A percentile compares a stretch with the other conserved stretches of the same genome.
These are phyloP conservation scores for Yamadazyma spencermartinsiae DNA, from an alignment of 1,139 yeast species.

Conservation along the genomic window DNA sequence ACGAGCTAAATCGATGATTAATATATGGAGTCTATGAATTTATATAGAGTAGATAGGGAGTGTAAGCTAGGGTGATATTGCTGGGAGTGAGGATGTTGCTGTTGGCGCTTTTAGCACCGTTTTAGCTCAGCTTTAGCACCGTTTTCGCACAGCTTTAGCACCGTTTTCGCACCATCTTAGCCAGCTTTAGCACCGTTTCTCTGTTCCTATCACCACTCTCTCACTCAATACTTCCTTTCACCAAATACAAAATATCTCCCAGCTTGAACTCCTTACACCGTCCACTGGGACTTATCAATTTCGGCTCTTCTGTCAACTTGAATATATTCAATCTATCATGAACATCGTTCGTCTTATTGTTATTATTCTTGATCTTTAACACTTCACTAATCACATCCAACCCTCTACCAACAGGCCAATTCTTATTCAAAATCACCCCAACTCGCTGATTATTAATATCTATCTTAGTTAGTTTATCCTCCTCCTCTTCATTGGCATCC, in stretches of 20 bases:
- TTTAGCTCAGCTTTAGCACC: too few species aligned
- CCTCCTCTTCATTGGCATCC: slow-evolving; percentile 34
- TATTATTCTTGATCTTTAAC: slow-evolving; percentile 55
- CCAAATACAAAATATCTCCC: slow-evolving; percentile 47
- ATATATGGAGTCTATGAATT: too few species aligned
- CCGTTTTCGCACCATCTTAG: too few species aligned
- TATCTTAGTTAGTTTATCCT: slow-evolving; percentile 23
- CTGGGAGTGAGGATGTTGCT: too few species aligned
- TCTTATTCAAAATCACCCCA: slow-evolving; percentile 55
- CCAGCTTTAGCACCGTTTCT: not conserved
- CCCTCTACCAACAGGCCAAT: slow-evolving; percentile 78
- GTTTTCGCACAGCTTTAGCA: too few species aligned
- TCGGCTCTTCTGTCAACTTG: slow-evolving; percentile 29
- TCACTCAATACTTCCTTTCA: slow-evolving; percentile 25
- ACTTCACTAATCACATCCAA: slow-evolving; percentile 65
- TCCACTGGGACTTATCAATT: slow-evolving; percentile 30
- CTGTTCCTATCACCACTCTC: not conserved
- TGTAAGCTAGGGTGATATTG: too few species aligned
- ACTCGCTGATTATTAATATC: slow-evolving; percentile 28
- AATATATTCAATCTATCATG: slow-evolving; percentile 49
- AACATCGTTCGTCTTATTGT: slow-evolving; percentile 49
- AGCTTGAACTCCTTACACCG: slow-evolving; percentile 31
- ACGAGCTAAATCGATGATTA: too few species aligned
- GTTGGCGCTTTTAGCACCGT: too few species aligned
- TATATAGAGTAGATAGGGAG: too few species aligned